phyloP scores from a whole-genome alignment of 2,329 filamentous ascomycete genomes.

The Fusarium devonianum region DNA sequence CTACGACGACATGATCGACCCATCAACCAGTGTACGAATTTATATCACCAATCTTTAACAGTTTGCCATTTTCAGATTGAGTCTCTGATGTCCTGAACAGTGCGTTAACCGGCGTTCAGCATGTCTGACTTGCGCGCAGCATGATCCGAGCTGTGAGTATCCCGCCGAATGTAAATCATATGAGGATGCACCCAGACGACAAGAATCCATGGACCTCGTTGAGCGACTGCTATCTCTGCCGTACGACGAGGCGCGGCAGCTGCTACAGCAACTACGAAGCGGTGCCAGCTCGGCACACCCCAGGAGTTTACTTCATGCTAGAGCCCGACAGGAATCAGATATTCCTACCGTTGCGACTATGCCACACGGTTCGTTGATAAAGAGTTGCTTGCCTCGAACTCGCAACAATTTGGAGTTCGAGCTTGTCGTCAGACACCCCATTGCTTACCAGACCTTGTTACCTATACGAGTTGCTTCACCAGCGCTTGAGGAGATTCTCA shows the following conservation, averaged over 20 bases:
- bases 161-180: background rate
- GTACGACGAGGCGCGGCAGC: background rate
- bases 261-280: background rate
- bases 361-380: background rate
- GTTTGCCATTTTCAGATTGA: too few relatives aligned
- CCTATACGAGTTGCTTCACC: background rate
- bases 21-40: too few relatives aligned
- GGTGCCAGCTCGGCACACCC: too few relatives aligned
- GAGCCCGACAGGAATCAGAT: background rate
- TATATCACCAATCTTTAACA: too few relatives aligned
- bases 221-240: background rate
- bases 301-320: too few relatives aligned
- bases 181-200: too few relatives aligned
- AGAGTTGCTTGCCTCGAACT: background rate
- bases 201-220: background rate
- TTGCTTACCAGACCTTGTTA: slow-evolving; percentile 1
- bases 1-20: too few relatives aligned
- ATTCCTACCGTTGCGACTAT: slow-evolving; percentile 1
- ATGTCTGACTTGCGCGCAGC: background rate
- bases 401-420: slow-evolving; percentile 7
- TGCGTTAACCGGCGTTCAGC: slow-evolving; percentile 1
- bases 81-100: background rate
- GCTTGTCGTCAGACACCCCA: slow-evolving; percentile 5
- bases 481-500: background rate
- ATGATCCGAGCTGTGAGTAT: background rate